A percentile compares a stretch with the other conserved stretches of the same genome.
Evolutionary conservation across 1,284 basidiomycete species (phyloP).

Genomic region (Rhodotorula sp.): DNA sequence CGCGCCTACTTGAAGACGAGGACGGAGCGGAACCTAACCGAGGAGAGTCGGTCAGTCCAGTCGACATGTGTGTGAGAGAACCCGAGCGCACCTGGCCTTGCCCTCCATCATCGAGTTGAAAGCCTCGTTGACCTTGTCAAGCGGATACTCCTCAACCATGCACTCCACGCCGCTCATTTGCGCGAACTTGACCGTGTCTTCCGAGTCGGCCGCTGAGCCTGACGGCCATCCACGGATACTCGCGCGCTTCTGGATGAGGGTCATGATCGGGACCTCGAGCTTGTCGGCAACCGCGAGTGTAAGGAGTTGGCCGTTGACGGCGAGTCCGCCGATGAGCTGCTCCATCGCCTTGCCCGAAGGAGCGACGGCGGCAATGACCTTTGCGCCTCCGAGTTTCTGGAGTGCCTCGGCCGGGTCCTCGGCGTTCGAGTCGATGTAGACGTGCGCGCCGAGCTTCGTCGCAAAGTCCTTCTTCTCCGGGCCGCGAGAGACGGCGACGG

Average conservation of each 20-base stretch:
- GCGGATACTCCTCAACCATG: constrained; percentile 48
- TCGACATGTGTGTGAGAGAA: neutral
- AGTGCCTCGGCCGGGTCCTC: constrained; percentile 47
- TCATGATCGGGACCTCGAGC: constrained; percentile 13
- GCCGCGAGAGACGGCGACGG: constrained; percentile 47
- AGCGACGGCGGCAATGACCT: constrained; percentile 45
- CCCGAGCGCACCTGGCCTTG: constrained; percentile 45
- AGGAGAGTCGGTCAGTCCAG: too few species aligned
- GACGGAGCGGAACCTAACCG: constrained; percentile 4
- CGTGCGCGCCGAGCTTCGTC: constrained; percentile 50
- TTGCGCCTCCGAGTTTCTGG: constrained; percentile 49
- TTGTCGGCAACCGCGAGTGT: constrained; percentile 16
- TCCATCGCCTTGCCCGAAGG: constrained; percentile 47
- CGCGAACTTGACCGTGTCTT: constrained; percentile 49
- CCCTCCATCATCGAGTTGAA: constrained; percentile 48
- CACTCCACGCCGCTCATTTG: constrained; percentile 47
- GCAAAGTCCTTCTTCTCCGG: constrained; percentile 49
- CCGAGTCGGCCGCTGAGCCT: constrained; percentile 45
- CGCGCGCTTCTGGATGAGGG: constrained; percentile 49
- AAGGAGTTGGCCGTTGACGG: constrained; percentile 48
- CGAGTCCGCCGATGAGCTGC: constrained; percentile 48
- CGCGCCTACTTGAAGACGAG: constrained; percentile 5
- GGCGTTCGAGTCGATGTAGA: constrained; percentile 47
- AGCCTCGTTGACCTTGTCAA: constrained; percentile 50
- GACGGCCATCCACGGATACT: constrained; percentile 51